Conservation (phyloP, 129 eudicot genomes). For the Calendula officinalis region DNA sequence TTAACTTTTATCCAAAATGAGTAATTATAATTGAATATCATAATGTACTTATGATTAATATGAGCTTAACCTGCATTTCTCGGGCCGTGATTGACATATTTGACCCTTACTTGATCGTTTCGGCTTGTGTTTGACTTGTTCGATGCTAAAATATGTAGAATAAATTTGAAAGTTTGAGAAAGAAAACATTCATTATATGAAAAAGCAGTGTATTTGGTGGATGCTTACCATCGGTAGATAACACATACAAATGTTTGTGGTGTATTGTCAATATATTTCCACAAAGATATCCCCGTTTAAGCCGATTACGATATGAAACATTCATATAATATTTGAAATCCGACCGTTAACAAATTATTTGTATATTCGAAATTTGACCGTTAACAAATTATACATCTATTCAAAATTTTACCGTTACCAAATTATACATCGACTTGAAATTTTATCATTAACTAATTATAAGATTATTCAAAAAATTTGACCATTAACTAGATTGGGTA, state of each 20-base stretch:
- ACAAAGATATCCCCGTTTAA: not conserved
- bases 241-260: not conserved
- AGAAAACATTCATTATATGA: not conserved
- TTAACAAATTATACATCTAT: not conserved
- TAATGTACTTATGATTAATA: not conserved
- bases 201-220: not conserved
- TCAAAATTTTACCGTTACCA: constrained; percentile 1
- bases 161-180: not conserved
- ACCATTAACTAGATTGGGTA: not conserved
- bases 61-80: not conserved
- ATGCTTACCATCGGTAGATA: not conserved
- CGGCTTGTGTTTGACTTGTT: not conserved
- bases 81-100: not conserved
- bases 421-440: not conserved
- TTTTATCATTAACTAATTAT: not conserved
- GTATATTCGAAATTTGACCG: not conserved
- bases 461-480: not conserved
- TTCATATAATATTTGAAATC: not conserved
- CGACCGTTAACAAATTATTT: not conserved
- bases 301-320: not conserved
- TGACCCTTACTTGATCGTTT: too few species aligned
- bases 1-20: not conserved
- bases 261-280: not conserved
- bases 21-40: not conserved
- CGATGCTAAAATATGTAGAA: not conserved